A percentile compares a stretch with the other conserved stretches of the same genome.
Evolutionary conservation across 164 flowering plant species (phyloP).

Genomic region (Paratinospora sagittata): DNA sequence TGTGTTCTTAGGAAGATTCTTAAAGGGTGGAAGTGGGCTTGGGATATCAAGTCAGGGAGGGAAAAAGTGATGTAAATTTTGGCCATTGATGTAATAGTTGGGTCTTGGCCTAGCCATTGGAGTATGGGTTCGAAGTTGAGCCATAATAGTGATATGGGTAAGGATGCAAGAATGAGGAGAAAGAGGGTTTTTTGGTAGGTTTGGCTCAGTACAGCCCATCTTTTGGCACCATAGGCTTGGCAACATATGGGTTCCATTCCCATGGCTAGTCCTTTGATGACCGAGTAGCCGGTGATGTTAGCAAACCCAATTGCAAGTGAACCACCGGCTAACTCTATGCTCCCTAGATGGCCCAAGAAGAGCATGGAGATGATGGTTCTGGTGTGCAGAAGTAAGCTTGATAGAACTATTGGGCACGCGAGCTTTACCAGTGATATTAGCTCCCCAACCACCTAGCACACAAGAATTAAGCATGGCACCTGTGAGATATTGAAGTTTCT

Average conservation of each 20-base stretch:
- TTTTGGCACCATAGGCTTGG: constrained; percentile 35
- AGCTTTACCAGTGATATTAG: constrained; percentile 24
- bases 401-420: constrained; percentile 19
- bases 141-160: constrained; percentile 34
- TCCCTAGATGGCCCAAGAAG: constrained; percentile 28
- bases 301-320: constrained; percentile 29
- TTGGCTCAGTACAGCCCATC: constrained; percentile 16
- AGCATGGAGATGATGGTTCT: constrained; percentile 29
- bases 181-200: constrained; percentile 21
- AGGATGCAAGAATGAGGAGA: constrained; percentile 20
- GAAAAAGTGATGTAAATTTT: constrained; percentile 23
- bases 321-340: constrained; percentile 29
- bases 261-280: constrained; percentile 34
- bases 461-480: constrained; percentile 24
- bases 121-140: constrained; percentile 33
- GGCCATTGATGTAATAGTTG: constrained; percentile 25
- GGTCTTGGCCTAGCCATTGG: constrained; percentile 32
- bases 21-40: constrained; percentile 36
- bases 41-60: constrained; percentile 37
- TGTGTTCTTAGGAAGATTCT: constrained; percentile 38
- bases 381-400: constrained; percentile 22
- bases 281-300: constrained; percentile 36
- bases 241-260: constrained; percentile 40
- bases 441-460: constrained; percentile 40
- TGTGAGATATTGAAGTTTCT: too few relatives aligned